phyloP scores from a whole-genome alignment of 371 early-diverging fungal genomes.

The Mucor lusitanicus region DNA sequence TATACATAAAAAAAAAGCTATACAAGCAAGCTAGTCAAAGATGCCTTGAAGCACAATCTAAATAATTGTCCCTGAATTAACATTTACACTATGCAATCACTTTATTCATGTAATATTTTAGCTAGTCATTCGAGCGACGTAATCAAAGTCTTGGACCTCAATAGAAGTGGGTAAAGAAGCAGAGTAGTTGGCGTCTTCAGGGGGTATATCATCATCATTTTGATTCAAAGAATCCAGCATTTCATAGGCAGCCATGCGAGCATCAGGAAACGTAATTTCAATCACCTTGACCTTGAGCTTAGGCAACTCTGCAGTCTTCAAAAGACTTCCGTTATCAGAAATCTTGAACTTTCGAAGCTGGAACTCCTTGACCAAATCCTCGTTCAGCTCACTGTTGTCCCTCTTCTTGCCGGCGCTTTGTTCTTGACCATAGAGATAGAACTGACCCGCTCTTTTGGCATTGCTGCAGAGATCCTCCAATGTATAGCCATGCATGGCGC shows the following conservation, averaged over 20 bases:
- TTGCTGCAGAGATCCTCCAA: constrained; percentile 4
- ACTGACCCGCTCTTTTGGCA: constrained; percentile 3
- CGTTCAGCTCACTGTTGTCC: not conserved
- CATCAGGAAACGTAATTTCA: not conserved
- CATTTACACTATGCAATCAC: not conserved
- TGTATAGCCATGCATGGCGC: not conserved
- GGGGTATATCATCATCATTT: not conserved
- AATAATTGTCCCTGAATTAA: not conserved
- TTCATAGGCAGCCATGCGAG: not conserved
- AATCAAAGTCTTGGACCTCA: not conserved
- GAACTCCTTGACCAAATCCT: not conserved
- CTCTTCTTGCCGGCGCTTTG: not conserved
- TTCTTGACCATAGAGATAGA: constrained; percentile 3
- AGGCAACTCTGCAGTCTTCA: not conserved
- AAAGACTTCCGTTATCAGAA: constrained; percentile 1
- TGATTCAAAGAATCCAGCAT: not conserved
- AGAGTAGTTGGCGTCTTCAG: not conserved
- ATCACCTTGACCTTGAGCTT: not conserved
- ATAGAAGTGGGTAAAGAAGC: not conserved
- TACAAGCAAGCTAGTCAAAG: too few relatives aligned
- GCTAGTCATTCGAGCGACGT: too few relatives aligned
- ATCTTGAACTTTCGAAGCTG: not conserved
- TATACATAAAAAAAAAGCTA: too few relatives aligned
- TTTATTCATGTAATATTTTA: not conserved
- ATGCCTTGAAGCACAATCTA: too few relatives aligned